These are phyloP conservation scores for Phymatotrichopsis omnivora DNA, from an alignment of 2,329 filamentous ascomycete species.

Conservation along the genomic window DNA sequence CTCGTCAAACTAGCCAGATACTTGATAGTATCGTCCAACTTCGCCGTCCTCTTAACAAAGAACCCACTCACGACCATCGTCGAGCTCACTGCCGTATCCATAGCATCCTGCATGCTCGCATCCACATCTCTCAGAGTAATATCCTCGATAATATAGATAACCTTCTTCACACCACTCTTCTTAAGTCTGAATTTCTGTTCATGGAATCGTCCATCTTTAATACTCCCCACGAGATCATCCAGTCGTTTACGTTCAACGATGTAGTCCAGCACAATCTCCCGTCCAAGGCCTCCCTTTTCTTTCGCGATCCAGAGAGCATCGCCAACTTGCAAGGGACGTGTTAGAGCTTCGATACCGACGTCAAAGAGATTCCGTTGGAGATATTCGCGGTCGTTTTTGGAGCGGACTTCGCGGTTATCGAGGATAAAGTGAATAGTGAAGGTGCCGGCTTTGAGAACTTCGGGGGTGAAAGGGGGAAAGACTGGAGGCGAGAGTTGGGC, in stretches of 20 bases:
- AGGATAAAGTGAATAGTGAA: slow-evolving; percentile 65
- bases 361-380: slow-evolving; percentile 62
- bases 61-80: slow-evolving; percentile 71
- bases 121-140: slow-evolving; percentile 38
- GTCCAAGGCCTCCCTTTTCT: slow-evolving; percentile 44
- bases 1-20: slow-evolving; percentile 65
- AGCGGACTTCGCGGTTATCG: slow-evolving; percentile 63
- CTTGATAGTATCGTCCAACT: slow-evolving; percentile 66
- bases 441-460: slow-evolving; percentile 51
- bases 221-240: slow-evolving; percentile 68
- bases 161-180: slow-evolving; percentile 62
- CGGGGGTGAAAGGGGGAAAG: slow-evolving; percentile 43
- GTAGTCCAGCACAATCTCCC: slow-evolving; percentile 65
- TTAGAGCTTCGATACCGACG: slow-evolving; percentile 53
- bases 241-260: slow-evolving; percentile 72
- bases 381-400: slow-evolving; percentile 61
- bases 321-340: slow-evolving; percentile 60
- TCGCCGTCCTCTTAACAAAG: slow-evolving; percentile 65
- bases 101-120: slow-evolving; percentile 43
- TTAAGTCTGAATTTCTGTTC: slow-evolving; percentile 75
- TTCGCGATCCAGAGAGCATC: slow-evolving; percentile 74
- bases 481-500: slow-evolving; percentile 5
- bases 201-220: slow-evolving; percentile 72
- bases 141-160: slow-evolving; percentile 70
- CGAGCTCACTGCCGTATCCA: slow-evolving; percentile 63